Conservation (phyloP, 1,284 basidiomycete genomes). For the Puccinia brachypodii region DNA sequence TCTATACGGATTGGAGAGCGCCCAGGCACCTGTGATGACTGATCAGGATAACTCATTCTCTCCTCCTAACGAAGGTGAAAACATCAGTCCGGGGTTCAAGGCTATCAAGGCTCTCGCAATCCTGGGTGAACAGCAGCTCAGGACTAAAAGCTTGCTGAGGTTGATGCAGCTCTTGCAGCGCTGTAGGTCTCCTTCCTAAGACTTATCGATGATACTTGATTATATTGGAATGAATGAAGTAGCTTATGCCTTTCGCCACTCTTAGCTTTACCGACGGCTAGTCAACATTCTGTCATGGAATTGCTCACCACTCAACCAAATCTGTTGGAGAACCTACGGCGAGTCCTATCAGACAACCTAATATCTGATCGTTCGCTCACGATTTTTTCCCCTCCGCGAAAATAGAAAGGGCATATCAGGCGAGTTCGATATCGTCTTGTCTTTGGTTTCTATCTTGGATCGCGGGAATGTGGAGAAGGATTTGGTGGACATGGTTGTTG, state of each 20-base stretch:
- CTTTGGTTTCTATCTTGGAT: constrained; percentile 83
- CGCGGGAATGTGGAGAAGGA: constrained; percentile 76
- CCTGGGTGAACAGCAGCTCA: constrained; percentile 50
- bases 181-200: constrained; percentile 50
- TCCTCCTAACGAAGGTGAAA: not conserved
- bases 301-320: constrained; percentile 75
- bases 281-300: constrained; percentile 70
- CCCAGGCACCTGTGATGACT: constrained; percentile 58
- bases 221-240: not conserved
- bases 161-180: constrained; percentile 55
- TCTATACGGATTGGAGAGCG: constrained; percentile 69
- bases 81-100: constrained; percentile 19
- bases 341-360: constrained; percentile 61
- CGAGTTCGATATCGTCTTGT: constrained; percentile 83
- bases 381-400: not conserved
- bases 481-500: constrained; percentile 82
- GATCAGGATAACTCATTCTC: not conserved
- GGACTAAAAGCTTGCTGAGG: constrained; percentile 52
- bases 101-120: constrained; percentile 50
- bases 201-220: not conserved
- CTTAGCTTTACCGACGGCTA: constrained; percentile 50
- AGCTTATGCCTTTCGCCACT: not conserved
- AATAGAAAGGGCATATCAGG: constrained; percentile 60
- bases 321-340: constrained; percentile 78
- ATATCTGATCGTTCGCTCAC: not conserved